These are phyloP conservation scores for Cenchrus fungigraminus DNA, from an alignment of 176 grass and related monocot genomes.

Conservation along the genomic window DNA sequence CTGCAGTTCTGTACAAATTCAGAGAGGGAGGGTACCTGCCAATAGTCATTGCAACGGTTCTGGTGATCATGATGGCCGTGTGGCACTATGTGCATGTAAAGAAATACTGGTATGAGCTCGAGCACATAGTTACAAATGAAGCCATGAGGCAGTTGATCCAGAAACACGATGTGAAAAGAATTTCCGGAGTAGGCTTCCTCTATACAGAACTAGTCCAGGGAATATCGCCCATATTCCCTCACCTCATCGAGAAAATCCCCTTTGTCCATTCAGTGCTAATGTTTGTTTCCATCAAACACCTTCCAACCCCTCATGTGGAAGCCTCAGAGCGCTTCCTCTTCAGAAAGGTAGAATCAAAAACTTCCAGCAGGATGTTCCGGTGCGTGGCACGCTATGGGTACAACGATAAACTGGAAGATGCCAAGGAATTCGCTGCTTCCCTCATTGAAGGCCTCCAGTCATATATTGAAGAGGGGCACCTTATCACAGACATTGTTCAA, in stretches of 20 bases:
- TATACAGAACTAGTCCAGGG: slow-evolving; percentile 68
- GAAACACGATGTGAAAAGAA: slow-evolving; percentile 19
- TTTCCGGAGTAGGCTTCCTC: slow-evolving; percentile 48
- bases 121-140: slow-evolving; percentile 40
- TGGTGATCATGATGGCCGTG: slow-evolving; percentile 51
- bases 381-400: slow-evolving; percentile 65
- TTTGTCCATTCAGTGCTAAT: slow-evolving; percentile 54
- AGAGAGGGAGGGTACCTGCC: slow-evolving; percentile 54
- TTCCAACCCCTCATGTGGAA: slow-evolving; percentile 50
- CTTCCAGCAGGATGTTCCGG: slow-evolving; percentile 42
- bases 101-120: slow-evolving; percentile 57
- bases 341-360: slow-evolving; percentile 26
- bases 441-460: slow-evolving; percentile 32
- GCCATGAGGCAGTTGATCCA: slow-evolving; percentile 18
- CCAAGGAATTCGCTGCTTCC: slow-evolving; percentile 40
- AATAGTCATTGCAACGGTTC: slow-evolving; percentile 15
- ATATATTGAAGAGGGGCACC: slow-evolving; percentile 38
- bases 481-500: not conserved
- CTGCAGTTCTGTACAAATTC: slow-evolving; percentile 63
- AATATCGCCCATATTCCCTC: slow-evolving; percentile 57
- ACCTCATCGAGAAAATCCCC: slow-evolving; percentile 54
- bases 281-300: slow-evolving; percentile 59
- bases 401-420: slow-evolving; percentile 35
- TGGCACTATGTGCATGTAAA: slow-evolving; percentile 63
- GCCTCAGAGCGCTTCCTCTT: slow-evolving; percentile 52